Conservation (phyloP, 1,139 yeast species). For the Hyphopichia khmerensis region DNA sequence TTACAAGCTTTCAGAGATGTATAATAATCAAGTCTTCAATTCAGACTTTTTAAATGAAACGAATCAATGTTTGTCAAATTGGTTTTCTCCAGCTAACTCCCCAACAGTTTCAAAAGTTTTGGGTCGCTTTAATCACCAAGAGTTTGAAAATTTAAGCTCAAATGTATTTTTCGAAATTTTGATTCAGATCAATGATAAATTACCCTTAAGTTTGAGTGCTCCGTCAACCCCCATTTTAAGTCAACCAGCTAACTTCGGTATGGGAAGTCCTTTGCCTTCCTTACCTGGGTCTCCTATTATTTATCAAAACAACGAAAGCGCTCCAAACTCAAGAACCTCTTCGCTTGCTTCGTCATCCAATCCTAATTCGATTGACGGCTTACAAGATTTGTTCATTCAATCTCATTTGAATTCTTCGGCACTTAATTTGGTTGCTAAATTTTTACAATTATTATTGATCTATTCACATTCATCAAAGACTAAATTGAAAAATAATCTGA, state of each 20-base stretch:
- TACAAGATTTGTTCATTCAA: conserved; percentile 1
- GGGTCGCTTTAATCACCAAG: conserved; percentile 21
- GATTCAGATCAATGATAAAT: conserved; percentile 38
- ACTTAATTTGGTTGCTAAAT: conserved; percentile 25
- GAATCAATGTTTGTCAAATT: conserved; percentile 25
- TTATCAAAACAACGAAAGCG: conserved; percentile 1
- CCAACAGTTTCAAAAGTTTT: conserved; percentile 22
- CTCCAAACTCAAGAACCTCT: conserved; percentile 4
- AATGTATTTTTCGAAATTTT: conserved; percentile 34
- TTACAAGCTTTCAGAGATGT: conserved; percentile 31
- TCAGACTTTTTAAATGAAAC: conserved; percentile 24
- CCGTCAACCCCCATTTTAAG: conserved; percentile 42
- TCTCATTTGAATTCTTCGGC: conserved; percentile 22
- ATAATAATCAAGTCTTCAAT: conserved; percentile 33
- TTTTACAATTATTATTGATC: conserved; percentile 36
- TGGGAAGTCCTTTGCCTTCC: conserved; percentile 3
- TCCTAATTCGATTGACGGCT: conserved; percentile 7
- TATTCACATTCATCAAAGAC: conserved; percentile 38
- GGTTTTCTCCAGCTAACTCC: conserved; percentile 23
- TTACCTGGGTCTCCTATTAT: conserved; percentile 5
- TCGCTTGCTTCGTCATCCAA: conserved; percentile 1
- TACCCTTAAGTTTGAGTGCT: conserved; percentile 46
- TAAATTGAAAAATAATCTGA: conserved; percentile 28
- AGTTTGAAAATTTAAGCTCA: conserved; percentile 34
- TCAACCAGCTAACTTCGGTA: conserved; percentile 12